Evolutionary conservation across 1,284 basidiomycete genomes (phyloP).

Genomic region (Melampsora americana): DNA sequence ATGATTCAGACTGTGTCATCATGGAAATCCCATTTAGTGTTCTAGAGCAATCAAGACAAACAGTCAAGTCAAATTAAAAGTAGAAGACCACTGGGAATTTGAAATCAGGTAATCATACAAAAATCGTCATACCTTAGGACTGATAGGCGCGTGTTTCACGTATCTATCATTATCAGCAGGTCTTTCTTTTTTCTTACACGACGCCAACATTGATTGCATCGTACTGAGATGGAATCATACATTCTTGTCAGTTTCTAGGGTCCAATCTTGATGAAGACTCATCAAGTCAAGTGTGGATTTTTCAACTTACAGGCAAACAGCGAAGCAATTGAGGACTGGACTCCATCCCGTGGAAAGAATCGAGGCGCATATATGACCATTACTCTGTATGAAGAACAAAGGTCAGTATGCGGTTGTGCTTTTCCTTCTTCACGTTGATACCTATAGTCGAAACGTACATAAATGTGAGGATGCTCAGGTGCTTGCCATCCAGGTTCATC

Average conservation of each 20-base stretch:
- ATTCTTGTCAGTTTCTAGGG: slow-evolving; percentile 55
- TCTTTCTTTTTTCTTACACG: slow-evolving; percentile 75
- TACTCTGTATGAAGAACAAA: slow-evolving; percentile 7
- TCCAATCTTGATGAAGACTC: no score
- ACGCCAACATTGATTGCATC: slow-evolving; percentile 79
- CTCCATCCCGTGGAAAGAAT: slow-evolving; percentile 82
- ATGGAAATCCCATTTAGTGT: slow-evolving; percentile 41
- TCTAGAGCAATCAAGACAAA: not conserved
- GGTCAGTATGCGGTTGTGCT: not conserved
- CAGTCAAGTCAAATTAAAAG: not conserved
- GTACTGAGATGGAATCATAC: slow-evolving; percentile 68
- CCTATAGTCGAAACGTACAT: slow-evolving; percentile 9
- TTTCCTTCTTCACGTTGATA: not conserved
- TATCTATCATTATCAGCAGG: slow-evolving; percentile 76
- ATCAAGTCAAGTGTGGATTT: no score
- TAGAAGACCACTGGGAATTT: not conserved
- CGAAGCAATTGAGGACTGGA: slow-evolving; percentile 64
- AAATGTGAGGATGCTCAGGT: slow-evolving; percentile 40
- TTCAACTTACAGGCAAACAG: slow-evolving; percentile 29
- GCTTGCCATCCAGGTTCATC: slow-evolving; percentile 15
- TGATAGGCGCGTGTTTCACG: slow-evolving; percentile 70
- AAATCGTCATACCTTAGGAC: slow-evolving; percentile 62
- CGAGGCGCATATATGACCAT: slow-evolving; percentile 66
- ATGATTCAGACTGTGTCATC: slow-evolving; percentile 32
- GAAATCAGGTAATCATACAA: not conserved